Evolutionary conservation across 441 rosid species (phyloP), one percentile per base, ranked within the genome.

Genomic region (Erodium chrysanthum): DNA sequence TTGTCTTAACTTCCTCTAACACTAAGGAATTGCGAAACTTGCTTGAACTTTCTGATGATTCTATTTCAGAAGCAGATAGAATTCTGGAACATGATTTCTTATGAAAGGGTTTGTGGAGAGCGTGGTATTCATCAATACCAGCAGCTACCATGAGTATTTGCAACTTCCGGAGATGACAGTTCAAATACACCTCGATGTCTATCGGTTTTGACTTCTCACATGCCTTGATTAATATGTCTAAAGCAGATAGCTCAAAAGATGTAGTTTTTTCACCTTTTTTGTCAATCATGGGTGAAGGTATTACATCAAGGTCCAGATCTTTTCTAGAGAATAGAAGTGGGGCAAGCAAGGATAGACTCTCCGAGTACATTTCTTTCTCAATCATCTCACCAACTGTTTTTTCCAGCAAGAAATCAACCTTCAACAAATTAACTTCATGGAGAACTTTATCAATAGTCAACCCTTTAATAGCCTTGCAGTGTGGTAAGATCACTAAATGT

Each of bases 1-100:
- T 84, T 72, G 84, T 86, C 76, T 86, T 90, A 76, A 92, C 86
- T 86, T 95, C 99, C 74, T 92, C 89, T 2, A 73, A 79, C 82
- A 95, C 86, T 82, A 85, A 81, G 78, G 74, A 72, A 76, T 75
- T 77, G 87, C 85, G 86, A 27, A 73, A 76, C 77, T 76, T 83
- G 76, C 74, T 84, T 60, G 81, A 77, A 79, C 72, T 75, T 66
- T 83, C 84, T 77, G 72, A 72, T 58, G 76, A 65, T 61, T 74
- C 74, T 9, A 67, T 64, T 73, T 79, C 84, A 67, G 80, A 75
- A 70, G 82, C 74, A 69, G 68, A 76, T 65, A 68, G 68, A 66
- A 74, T 65, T 66, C 77, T 73, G 52, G 75, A 71, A 65, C 68
- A 62, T 67, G 81, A 69, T 68, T 77, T 84, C 72, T 67, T 79